A percentile compares a stretch with the other conserved stretches of the same genome.
These are phyloP conservation scores for Coprinopsis marcescibilis DNA, from an alignment of 768 basidiomycete genomes.

Conservation along the genomic window DNA sequence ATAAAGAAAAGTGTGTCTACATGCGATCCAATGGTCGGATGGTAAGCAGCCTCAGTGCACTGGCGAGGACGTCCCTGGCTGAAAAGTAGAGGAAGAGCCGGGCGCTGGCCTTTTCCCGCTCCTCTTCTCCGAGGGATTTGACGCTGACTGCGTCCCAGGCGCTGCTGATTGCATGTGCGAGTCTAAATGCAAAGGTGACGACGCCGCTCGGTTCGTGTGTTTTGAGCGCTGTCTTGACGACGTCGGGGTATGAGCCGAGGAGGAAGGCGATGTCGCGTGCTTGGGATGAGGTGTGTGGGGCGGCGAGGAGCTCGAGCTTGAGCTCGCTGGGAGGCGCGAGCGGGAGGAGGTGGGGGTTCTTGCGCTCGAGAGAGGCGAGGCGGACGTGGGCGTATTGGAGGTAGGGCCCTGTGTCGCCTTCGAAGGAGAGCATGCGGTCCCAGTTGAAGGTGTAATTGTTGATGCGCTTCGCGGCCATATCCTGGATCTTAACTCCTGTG, in stretches of 20 bases:
- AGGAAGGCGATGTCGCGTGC: constrained; percentile 80
- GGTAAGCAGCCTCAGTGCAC: constrained; percentile 82
- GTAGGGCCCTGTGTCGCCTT: constrained; percentile 92
- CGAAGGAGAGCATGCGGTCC: constrained; percentile 89
- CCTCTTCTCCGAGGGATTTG: constrained; percentile 60
- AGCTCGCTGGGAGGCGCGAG: constrained; percentile 65
- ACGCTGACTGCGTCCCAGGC: constrained; percentile 92
- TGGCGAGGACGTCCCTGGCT: constrained; percentile 85
- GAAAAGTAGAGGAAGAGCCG: constrained; percentile 85
- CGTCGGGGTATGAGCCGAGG: constrained; percentile 90
- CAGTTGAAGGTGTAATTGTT: constrained; percentile 96
- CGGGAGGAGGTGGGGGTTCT: constrained; percentile 80
- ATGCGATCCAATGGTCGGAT: constrained; percentile 89
- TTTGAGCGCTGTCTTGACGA: constrained; percentile 79
- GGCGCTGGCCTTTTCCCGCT: constrained; percentile 72
- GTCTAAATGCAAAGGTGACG: constrained; percentile 83
- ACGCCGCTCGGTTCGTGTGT: constrained; percentile 87
- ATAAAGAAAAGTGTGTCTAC: no score
- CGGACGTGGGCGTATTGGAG: constrained; percentile 95
- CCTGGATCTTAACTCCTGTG: constrained; percentile 95
- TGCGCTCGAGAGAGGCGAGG: constrained; percentile 79
- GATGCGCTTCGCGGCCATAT: constrained; percentile 91
- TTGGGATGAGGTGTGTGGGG: constrained; percentile 41
- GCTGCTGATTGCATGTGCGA: constrained; percentile 83
- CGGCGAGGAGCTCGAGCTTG: constrained; percentile 55